Conservation (phyloP, 306 rosid species). For the Myrica gale region DNA sequence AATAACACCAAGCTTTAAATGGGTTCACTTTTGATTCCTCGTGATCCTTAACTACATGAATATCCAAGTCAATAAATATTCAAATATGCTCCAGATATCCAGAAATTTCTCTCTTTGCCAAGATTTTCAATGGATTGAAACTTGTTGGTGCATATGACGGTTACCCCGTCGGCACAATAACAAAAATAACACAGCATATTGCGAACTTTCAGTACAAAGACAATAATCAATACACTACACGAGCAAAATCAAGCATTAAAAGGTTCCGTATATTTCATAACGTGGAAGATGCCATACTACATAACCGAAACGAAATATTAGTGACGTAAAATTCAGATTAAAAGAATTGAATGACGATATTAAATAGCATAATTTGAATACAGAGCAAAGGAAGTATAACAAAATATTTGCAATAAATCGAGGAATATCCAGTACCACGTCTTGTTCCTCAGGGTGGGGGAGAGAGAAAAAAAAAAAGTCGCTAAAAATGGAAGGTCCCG, state of each 20-base stretch:
- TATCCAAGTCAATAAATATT: slow-evolving; percentile 28
- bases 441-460: slow-evolving; percentile 24
- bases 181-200: slow-evolving; percentile 13
- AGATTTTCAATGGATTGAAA: slow-evolving; percentile 25
- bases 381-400: background rate
- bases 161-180: slow-evolving; percentile 38
- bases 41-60: slow-evolving; percentile 32
- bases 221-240: slow-evolving; percentile 14
- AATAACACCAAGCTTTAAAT: slow-evolving; percentile 15
- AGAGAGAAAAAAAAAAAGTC: background rate
- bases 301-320: slow-evolving; percentile 46
- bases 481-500: background rate
- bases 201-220: slow-evolving; percentile 18
- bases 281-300: slow-evolving; percentile 8
- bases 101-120: slow-evolving; percentile 25
- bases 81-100: slow-evolving; percentile 32
- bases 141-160: slow-evolving; percentile 25
- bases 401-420: slow-evolving; percentile 11
- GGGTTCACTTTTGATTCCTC: slow-evolving; percentile 16
- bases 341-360: slow-evolving; percentile 6
- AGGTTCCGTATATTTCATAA: slow-evolving; percentile 17
- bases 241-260: slow-evolving; percentile 34
- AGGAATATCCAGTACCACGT: slow-evolving; percentile 26
- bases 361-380: slow-evolving; percentile 10
- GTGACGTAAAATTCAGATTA: background rate